Percentiles rank a stretch among this genome's conserved stretches.
These are phyloP conservation scores for Mortierella sp. DNA, from an alignment of 371 early-diverging fungal species.

Conservation along the genomic window DNA sequence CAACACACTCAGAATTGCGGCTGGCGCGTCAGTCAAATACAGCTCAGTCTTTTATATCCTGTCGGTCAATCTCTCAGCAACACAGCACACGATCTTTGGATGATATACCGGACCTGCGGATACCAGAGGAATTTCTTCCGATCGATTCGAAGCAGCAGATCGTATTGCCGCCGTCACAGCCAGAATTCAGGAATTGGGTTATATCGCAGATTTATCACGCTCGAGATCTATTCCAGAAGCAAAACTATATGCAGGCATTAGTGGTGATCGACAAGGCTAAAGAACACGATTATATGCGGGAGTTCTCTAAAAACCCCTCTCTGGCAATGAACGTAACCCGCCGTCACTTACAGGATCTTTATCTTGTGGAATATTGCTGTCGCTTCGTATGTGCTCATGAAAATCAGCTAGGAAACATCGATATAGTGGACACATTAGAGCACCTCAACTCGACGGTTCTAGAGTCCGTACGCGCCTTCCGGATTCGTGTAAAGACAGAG, in stretches of 20 bases:
- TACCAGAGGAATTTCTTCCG: slow-evolving; percentile 35
- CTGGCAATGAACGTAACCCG: slow-evolving; percentile 9
- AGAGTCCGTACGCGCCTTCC: slow-evolving; percentile 3
- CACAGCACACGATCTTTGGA: slow-evolving; percentile 24
- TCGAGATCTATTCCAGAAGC: slow-evolving; percentile 32
- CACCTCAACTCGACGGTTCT: slow-evolving; percentile 27
- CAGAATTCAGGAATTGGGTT: slow-evolving; percentile 33
- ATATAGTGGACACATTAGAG: slow-evolving; percentile 20
- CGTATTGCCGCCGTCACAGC: slow-evolving; percentile 4
- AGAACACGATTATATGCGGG: slow-evolving; percentile 34
- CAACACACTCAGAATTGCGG: neutral
- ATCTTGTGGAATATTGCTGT: slow-evolving; percentile 43
- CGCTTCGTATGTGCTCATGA: slow-evolving; percentile 26
- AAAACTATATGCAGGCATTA: slow-evolving; percentile 41
- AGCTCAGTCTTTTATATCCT: slow-evolving; percentile 20
- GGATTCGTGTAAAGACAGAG: neutral
- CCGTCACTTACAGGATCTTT: slow-evolving; percentile 33
- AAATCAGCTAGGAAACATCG: slow-evolving; percentile 12
- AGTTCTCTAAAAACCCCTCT: slow-evolving; percentile 5
- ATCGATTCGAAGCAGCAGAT: slow-evolving; percentile 12
- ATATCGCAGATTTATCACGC: slow-evolving; percentile 19
- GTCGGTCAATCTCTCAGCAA: slow-evolving; percentile 31
- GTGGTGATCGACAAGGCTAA: slow-evolving; percentile 29
- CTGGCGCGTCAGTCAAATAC: neutral
- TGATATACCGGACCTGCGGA: slow-evolving; percentile 32